Evolutionary conservation across 1,284 basidiomycete genomes (phyloP), one percentile per base, ranked within the genome.

Genomic region (Phenoliferia sp.): DNA sequence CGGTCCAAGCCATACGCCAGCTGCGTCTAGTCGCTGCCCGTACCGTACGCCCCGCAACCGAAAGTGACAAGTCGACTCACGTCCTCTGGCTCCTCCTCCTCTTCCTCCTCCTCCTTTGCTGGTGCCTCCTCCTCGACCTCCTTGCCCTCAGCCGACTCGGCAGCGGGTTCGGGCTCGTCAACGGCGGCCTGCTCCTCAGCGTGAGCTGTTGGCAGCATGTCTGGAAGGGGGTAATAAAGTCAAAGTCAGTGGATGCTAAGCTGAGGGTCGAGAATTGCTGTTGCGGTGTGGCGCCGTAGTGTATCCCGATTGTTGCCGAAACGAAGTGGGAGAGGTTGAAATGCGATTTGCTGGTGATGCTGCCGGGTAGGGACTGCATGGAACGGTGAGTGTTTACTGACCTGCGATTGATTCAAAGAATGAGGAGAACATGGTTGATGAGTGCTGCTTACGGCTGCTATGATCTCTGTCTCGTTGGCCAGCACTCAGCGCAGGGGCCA

Each of bases 21-120:
- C n/a, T n/a, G n/a, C n/a, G n/a, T n/a, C n/a, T n/a, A n/a, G n/a
- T n/a, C n/a, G n/a, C n/a, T n/a, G n/a, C n/a, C n/a, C n/a, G n/a
- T n/a, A n/a, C n/a, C n/a, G n/a, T n/a, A 22, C 12, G 39, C 39
- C 39, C 39, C 12, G 15, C 39, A 22, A 44, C 39, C 12, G 15
- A 44, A 44, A 44, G 39, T 44, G 39, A 44, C 39, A 15, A 22
- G 15, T 44, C 39, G 12, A 69, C 72, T 64, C 56, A 73, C 74
- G 63, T 76, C 75, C 66, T 76, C 72, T 22, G 71, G 69, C 63
- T 76, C 75, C 68, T 75, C 75, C 64, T 76, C 75, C 63, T 76
- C 74, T 33, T 74, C 74, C 50, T 71, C 72, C 32, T 74, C 73
- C 57, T 67, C 73, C n/a, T 57, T 58, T 36, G 34, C 57, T 12